These are phyloP conservation scores for Pyrenochaeta sp. DNA, from an alignment of 2,329 filamentous ascomycete species.

Conservation along the genomic window DNA sequence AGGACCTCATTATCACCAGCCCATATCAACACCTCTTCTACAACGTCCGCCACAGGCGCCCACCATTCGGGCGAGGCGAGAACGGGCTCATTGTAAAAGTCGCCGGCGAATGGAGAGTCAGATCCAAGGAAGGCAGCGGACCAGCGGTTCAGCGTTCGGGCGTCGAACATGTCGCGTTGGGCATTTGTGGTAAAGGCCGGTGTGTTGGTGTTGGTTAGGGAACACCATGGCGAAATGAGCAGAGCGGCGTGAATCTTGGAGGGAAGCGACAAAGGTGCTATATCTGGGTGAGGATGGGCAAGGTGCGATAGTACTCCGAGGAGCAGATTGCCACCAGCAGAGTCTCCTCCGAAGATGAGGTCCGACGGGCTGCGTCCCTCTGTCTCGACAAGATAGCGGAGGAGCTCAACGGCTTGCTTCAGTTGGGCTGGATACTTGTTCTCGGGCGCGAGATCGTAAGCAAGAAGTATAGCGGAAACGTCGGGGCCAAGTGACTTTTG, in stretches of 20 bases:
- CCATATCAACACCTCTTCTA: constrained; percentile 61
- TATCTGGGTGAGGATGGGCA: constrained; percentile 64
- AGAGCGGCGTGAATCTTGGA: constrained; percentile 60
- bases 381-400: constrained; percentile 54
- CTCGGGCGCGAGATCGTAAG: constrained; percentile 65
- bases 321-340: constrained; percentile 62
- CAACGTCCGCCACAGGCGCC: constrained; percentile 53
- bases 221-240: constrained; percentile 67
- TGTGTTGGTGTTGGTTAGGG: constrained; percentile 57
- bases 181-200: constrained; percentile 56
- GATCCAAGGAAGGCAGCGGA: constrained; percentile 57
- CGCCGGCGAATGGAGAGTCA: constrained; percentile 57
- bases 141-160: constrained; percentile 56
- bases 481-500: constrained; percentile 56
- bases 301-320: constrained; percentile 60
- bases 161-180: constrained; percentile 61
- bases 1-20: constrained; percentile 66
- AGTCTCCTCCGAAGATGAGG: constrained; percentile 62
- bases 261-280: constrained; percentile 54
- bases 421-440: constrained; percentile 59
- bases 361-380: constrained; percentile 47
- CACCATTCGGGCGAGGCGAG: constrained; percentile 64
- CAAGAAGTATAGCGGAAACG: constrained; percentile 62
- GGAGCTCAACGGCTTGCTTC: constrained; percentile 54
- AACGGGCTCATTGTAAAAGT: constrained; percentile 62